Evolutionary conservation across 352 stramenopile species (phyloP), one percentile per base, ranked within the genome.

Genomic region (Phytopythium cucurbitacearum): DNA sequence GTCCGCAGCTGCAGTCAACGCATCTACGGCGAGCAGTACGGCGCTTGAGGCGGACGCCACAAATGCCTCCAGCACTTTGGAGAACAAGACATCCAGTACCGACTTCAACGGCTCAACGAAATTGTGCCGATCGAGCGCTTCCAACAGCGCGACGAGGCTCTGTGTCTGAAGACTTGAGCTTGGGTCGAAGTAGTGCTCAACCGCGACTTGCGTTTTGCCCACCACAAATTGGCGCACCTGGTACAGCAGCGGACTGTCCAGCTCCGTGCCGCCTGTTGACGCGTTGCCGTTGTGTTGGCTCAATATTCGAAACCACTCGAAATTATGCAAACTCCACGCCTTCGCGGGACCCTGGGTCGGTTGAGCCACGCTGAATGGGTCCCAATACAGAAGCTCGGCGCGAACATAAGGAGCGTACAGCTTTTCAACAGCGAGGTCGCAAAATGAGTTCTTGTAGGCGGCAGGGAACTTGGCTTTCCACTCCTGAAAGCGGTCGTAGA

Each of bases 381-480:
- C 77, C 81, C 81, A 92, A 42, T 60, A 55, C 9, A 90, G 56
- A 34, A 92, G 48, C 43, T 92, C 81, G 13, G 68, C 73, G 35
- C 73, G 68, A 13, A 92, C 71, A 33, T 83, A 92, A 2, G 79
- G 73, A 13, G 68, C 69, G 39, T 77, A 85, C 7, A 92, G 47
- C 50, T 85, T 90, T 10, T 72, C 63, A 42, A 78, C 52, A 2
- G 78, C 76, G 16, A 92, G 41, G 41, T 85, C 68, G 32, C 75
- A 81, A 58, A 81, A 92, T 6, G 68, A 65, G 13, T 69, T 73
- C 48, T 85, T 73, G 59, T 92, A 90, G 0, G 88, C 64, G n/a
- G 77, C 51, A 0, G 81, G 77, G 35, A 89, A 92, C 50, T 82
- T 87, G 6, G 49, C 45, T 48, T 85, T 80, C 81, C 81, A 92